Evolutionary conservation across 768 basidiomycete species (phyloP), one percentile per base, ranked within the genome.

Genomic region (Tylopilus rubrobrunneus): DNA sequence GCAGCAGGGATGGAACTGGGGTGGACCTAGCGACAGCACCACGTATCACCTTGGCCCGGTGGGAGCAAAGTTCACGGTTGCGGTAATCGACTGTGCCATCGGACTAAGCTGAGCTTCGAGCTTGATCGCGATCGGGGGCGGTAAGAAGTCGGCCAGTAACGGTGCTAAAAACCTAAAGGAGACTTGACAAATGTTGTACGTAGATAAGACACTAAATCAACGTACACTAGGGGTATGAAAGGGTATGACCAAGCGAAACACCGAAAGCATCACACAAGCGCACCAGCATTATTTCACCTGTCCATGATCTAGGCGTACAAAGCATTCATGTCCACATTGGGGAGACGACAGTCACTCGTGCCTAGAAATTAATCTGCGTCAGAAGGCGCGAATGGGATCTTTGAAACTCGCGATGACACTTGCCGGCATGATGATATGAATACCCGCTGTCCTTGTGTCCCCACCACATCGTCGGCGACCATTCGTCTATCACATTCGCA

Each of bases 401-500:
- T 29, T 10, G 21, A 43, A 23, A 51, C 46, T 7, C 45, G 45
- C 33, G 19, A 21, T 29, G 17, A 15, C 31, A 56, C 67, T 51
- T 52, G 62, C 68, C 68, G 1, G 66, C 64, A 52, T 60, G 64
- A 43, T 29, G 47, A 27, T 19, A 44, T 0, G 50, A 43, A 23
- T 19, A 49, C 33, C 57, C 53, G 12, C 14, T 31, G 1, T 42
- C 40, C n/a, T 68, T 70, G 21, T 60, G 57, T 17, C 64, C 68
- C 62, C 68, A 70, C 67, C 68, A 64, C 57, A 70, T 66, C 7
- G 53, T 65, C 1, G 61, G 52, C n/a, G 67, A 67, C 72, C 72
- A 68, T n/a, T 73, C 69, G 51, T 73, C 72, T 34, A 71, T 59
- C 51, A 71, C 51, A 45, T 71, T 69, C 3, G 64, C 68, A 15